These are phyloP conservation scores for Fraxinus sp. DNA, from an alignment of 305 asterid genomes.

Conservation along the genomic window DNA sequence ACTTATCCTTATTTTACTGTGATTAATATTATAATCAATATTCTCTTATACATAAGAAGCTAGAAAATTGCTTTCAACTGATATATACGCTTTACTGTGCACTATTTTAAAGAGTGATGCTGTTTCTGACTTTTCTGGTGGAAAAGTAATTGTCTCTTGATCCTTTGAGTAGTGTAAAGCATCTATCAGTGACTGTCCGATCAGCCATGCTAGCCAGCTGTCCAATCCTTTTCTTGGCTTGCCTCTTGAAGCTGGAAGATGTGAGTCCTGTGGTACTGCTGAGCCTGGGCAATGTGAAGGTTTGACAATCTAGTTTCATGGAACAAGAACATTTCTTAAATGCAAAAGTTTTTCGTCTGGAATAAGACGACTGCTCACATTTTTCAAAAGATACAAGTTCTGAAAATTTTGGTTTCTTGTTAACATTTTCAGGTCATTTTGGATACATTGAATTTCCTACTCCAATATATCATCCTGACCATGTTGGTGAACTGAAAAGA, in stretches of 20 bases:
- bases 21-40: slow-evolving; percentile 2
- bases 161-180: slow-evolving; percentile 64
- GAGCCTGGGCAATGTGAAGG: slow-evolving; percentile 99
- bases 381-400: slow-evolving; percentile 16
- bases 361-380: slow-evolving; percentile 7
- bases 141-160: slow-evolving; percentile 17
- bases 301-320: slow-evolving; percentile 30
- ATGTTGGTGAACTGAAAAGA: slow-evolving; percentile 73
- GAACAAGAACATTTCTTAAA: slow-evolving; percentile 5
- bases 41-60: background rate
- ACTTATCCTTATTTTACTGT: slow-evolving; percentile 12
- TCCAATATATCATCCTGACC: slow-evolving; percentile 87
- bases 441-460: slow-evolving; percentile 92
- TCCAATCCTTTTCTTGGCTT: slow-evolving; percentile 93
- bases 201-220: slow-evolving; percentile 85
- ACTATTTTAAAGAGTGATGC: slow-evolving; percentile 1
- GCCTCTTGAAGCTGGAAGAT: slow-evolving; percentile 90
- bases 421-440: slow-evolving; percentile 74
- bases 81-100: slow-evolving; percentile 7
- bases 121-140: slow-evolving; percentile 7
- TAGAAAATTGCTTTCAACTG: slow-evolving; percentile 11
- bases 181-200: slow-evolving; percentile 78
- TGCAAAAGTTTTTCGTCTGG: background rate
- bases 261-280: slow-evolving; percentile 91
- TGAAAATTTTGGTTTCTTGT: slow-evolving; percentile 15